Evolutionary conservation across 176 grass and related monocot genomes (phyloP).

Genomic region (Oropetium thomaeum): DNA sequence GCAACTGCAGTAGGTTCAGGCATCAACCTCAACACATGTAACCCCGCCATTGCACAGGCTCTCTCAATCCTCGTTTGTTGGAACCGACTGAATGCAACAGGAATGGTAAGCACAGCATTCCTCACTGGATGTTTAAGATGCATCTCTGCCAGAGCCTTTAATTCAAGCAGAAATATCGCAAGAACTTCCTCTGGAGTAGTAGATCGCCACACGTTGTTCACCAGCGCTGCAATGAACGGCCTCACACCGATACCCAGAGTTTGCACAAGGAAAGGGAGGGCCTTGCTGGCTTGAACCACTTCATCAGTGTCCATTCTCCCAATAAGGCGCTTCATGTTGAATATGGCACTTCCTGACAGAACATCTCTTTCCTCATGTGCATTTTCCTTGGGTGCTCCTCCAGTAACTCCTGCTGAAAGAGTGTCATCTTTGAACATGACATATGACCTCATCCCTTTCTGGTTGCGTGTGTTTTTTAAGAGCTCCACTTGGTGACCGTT

Average conservation of each 20-base stretch:
- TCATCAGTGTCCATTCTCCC: slow-evolving; percentile 68
- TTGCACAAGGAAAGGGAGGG: slow-evolving; percentile 70
- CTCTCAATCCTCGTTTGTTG: slow-evolving; percentile 71
- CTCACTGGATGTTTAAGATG: slow-evolving; percentile 55
- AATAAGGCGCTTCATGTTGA: slow-evolving; percentile 69
- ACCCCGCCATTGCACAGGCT: slow-evolving; percentile 71
- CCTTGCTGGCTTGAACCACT: slow-evolving; percentile 69
- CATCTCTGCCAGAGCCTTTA: slow-evolving; percentile 65
- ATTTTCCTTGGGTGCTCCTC: slow-evolving; percentile 36
- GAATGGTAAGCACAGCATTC: slow-evolving; percentile 67
- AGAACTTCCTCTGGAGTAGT: slow-evolving; percentile 76
- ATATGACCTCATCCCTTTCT: slow-evolving; percentile 72
- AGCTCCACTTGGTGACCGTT: slow-evolving; percentile 60
- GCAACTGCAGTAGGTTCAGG: slow-evolving; percentile 67
- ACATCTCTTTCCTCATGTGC: slow-evolving; percentile 52
- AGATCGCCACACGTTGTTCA: slow-evolving; percentile 70
- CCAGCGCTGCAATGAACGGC: slow-evolving; percentile 67
- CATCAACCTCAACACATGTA: slow-evolving; percentile 60
- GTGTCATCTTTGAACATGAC: slow-evolving; percentile 75
- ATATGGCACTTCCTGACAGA: slow-evolving; percentile 78
- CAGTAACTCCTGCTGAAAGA: slow-evolving; percentile 56
- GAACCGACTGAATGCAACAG: slow-evolving; percentile 63
- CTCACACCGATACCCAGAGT: slow-evolving; percentile 61
- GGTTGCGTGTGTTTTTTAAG: slow-evolving; percentile 57
- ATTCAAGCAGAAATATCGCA: slow-evolving; percentile 59